phyloP scores from a whole-genome alignment of 2,329 filamentous ascomycete species.

The Diplodia scrobiculata region DNA sequence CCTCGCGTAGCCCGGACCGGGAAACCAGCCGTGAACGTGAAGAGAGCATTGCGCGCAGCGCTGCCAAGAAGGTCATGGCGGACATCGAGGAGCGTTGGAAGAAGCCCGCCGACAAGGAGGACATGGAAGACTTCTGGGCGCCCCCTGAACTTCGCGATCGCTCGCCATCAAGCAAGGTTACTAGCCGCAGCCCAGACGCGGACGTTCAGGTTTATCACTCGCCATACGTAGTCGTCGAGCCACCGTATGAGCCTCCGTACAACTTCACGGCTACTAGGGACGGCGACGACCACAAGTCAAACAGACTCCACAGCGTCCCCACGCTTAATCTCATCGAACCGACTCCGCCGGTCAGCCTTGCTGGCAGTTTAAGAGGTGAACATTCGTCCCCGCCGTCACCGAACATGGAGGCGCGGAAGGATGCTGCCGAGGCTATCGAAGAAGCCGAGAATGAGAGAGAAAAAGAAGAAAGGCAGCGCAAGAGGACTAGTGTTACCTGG shows the following conservation, averaged over 20 bases:
- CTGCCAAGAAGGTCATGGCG: slow-evolving; percentile 46
- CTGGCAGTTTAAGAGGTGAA: slow-evolving; percentile 41
- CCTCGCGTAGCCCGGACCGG: slow-evolving; percentile 23
- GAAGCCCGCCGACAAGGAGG: slow-evolving; percentile 42
- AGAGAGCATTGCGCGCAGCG: slow-evolving; percentile 37
- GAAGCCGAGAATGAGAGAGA: slow-evolving; percentile 33
- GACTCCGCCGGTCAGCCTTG: slow-evolving; percentile 57
- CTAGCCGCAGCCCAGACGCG: slow-evolving; percentile 42
- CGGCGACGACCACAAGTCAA: slow-evolving; percentile 37
- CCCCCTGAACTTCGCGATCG: slow-evolving; percentile 49
- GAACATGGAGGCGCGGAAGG: slow-evolving; percentile 2
- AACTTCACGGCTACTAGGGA: slow-evolving; percentile 47
- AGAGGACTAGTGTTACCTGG: slow-evolving; percentile 50
- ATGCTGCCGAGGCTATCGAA: slow-evolving; percentile 30
- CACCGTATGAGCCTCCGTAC: slow-evolving; percentile 45
- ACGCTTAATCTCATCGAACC: slow-evolving; percentile 60
- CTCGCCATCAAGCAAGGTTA: slow-evolving; percentile 31
- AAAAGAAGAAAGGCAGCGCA: slow-evolving; percentile 34
- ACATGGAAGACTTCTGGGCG: slow-evolving; percentile 51
- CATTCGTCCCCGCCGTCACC: slow-evolving; percentile 44
- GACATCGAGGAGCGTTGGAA: slow-evolving; percentile 50
- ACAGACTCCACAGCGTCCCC: slow-evolving; percentile 52
- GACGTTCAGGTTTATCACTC: slow-evolving; percentile 51
- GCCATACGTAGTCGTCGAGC: slow-evolving; percentile 39
- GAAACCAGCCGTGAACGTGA: not conserved